Base-by-base conservation (phyloP, 2,329 filamentous ascomycete species). In the Xylaria sp. region DNA sequence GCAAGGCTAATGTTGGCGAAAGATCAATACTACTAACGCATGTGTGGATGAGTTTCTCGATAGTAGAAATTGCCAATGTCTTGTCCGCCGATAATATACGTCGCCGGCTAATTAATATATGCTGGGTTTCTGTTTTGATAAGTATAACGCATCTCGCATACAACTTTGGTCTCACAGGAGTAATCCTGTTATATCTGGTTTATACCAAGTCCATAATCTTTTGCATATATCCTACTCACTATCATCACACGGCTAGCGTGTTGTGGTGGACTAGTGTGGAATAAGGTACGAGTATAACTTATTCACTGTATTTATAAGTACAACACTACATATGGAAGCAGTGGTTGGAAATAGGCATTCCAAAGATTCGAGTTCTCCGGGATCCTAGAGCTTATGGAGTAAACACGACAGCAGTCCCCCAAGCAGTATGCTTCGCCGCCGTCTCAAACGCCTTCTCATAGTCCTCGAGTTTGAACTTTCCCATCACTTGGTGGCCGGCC, bases 391-490 rank as follows among this genome's bases (percentile, higher is more conserved):
- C 50, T 53, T 10, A 63, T 2, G 73, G 73, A 4, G 57, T 71
- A 53, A 75, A 73, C 12, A 71, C 50, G 9, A 74, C 70, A 45
- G 18, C 28, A 8, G 45, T 57, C 2, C 70, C 71, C 67, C 65
- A 71, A 5, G 58, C 36, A 4, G 70, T 60, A n/a, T 78, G 58
- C 56, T 78, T 76, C 13, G 70, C 74, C 6, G 68, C 65, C 66
- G 63, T 43, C 74, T 78, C 74, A 25, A 80, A 73, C 18, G 75
- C 77, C 23, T 70, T 66, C 56, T 80, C 66, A 72, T 76, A 79
- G 1, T 80, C 72, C n/a, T 79, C 76, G 20, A 82, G 72, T 6
- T 65, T 58, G 59, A 77, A 82, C 12, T 68, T 71, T 1, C 75
- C 75, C 7, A 74, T 61, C 32, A 78, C 63, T 41, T 77, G 70